Conservation (phyloP, 768 basidiomycete genomes). For the Tephrocybe sp. region DNA sequence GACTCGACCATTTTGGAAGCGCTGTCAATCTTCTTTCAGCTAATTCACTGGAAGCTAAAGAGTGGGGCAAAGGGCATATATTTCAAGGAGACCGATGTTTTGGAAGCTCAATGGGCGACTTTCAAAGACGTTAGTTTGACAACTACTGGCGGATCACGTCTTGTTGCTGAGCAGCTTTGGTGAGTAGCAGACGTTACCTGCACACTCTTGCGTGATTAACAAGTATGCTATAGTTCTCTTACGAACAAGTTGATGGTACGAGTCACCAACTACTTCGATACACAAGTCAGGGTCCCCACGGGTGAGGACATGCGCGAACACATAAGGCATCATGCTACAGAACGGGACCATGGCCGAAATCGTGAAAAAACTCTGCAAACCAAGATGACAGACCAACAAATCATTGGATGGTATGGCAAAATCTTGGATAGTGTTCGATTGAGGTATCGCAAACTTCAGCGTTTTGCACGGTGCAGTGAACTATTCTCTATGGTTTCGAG, state of each 20-base stretch:
- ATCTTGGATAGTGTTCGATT: constrained; percentile 90
- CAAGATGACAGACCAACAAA: constrained; percentile 79
- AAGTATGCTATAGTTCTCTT: constrained; percentile 58
- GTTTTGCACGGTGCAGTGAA: constrained; percentile 73
- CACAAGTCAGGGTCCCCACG: constrained; percentile 78
- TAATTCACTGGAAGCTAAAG: constrained; percentile 96
- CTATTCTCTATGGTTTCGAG: neutral
- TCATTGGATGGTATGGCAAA: constrained; percentile 87
- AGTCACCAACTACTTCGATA: constrained; percentile 92
- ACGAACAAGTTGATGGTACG: constrained; percentile 92
- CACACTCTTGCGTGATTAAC: constrained; percentile 2
- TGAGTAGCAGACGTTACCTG: constrained; percentile 33
- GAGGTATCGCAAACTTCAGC: constrained; percentile 90
- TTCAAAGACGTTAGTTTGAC: constrained; percentile 90
- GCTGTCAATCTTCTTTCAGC: constrained; percentile 84
- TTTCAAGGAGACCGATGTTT: constrained; percentile 97
- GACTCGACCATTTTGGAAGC: constrained; percentile 87
- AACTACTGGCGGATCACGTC: constrained; percentile 79
- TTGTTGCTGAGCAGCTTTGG: constrained; percentile 97
- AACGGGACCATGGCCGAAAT: constrained; percentile 17
- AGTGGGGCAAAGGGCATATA: constrained; percentile 88
- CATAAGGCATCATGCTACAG: constrained; percentile 15
- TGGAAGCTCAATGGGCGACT: constrained; percentile 95
- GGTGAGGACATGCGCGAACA: constrained; percentile 35
- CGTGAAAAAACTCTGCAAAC: constrained; percentile 31